Evolutionary conservation across 1,284 basidiomycete species (phyloP), one percentile per base, ranked within the genome.

Genomic region (Pisolithus thermaeus): DNA sequence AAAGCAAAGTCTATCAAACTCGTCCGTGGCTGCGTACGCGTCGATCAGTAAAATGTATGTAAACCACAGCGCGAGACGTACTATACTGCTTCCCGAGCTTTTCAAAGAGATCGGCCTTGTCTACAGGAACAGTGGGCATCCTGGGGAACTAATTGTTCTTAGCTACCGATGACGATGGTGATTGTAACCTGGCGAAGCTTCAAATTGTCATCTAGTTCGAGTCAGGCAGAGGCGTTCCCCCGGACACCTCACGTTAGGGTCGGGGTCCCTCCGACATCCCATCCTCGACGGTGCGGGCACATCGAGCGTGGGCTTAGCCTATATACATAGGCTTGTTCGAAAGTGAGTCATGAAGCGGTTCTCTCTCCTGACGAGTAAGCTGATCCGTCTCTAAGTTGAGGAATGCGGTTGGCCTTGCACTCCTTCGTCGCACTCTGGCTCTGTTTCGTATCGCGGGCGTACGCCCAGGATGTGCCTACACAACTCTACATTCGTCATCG

Each of bases 1-100:
- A 73, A 99, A 99, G 67, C 93, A 92, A 50, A 99, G 81, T 66
- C 87, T 83, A 73, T 98, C 96, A 64, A 99, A 98, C 61, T 96
- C 93, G 57, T 96, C 84, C 45, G 89, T 84, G 46, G 91, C 93
- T 97, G 63, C 52, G 46, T 53, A 51, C n/a, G 46, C 23, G 50
- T 61, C 53, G 63, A 59, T 56, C 54, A 58, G 46, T 56, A 46
- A 45, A 53, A 43, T 42, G 22, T 25, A 32, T 36, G 38, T 11
- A 9, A 39, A 11, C 36, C 50, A 37, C 54, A 20, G 43, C 30
- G 47, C 16, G 47, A 35, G 38, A 39, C 77, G 65, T 62, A 94
- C 92, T 84, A 73, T 92, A 99, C 64, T 83, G 79, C 60, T 80
- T 79, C 32, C 88, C 95, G 22, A 99, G 84, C 51, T 91, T 77